phyloP scores from a whole-genome alignment of 805 yeast species.

The Kuraishia molischiana region DNA sequence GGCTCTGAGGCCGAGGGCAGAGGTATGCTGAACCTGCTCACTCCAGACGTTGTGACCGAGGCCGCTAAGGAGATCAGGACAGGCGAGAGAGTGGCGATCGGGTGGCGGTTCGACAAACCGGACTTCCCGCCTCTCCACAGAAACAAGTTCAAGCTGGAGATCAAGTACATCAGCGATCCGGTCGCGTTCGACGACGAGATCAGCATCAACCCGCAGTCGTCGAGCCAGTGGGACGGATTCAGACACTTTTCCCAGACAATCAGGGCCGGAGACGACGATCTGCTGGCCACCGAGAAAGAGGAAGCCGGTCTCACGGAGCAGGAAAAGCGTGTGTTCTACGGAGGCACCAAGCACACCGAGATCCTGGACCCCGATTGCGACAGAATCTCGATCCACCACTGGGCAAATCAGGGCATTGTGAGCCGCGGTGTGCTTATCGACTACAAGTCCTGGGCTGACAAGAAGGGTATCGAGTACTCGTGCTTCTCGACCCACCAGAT shows the following conservation, averaged over 20 bases:
- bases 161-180: slow-evolving; percentile 4
- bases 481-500: slow-evolving; percentile 16
- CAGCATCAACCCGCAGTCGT: slow-evolving; percentile 16
- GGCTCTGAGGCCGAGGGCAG: slow-evolving; percentile 7
- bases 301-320: slow-evolving; percentile 4
- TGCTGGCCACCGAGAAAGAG: slow-evolving; percentile 12
- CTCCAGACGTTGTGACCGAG: slow-evolving; percentile 6
- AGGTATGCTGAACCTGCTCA: slow-evolving; percentile 7
- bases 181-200: slow-evolving; percentile 15
- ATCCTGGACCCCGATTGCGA: slow-evolving; percentile 4
- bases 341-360: slow-evolving; percentile 6
- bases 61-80: slow-evolving; percentile 8
- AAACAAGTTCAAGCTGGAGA: slow-evolving; percentile 2
- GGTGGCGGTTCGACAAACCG: slow-evolving; percentile 7
- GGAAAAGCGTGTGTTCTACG: slow-evolving; percentile 7
- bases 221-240: slow-evolving; percentile 20
- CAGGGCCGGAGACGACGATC: slow-evolving; percentile 10
- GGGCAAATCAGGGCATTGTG: slow-evolving; percentile 20
- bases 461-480: slow-evolving; percentile 14
- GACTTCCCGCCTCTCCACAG: slow-evolving; percentile 8
- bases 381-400: slow-evolving; percentile 8
- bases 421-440: slow-evolving; percentile 23
- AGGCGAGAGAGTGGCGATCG: slow-evolving; percentile 7
- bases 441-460: slow-evolving; percentile 18
- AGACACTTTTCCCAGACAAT: slow-evolving; percentile 16